Conservation (phyloP, 2,329 filamentous ascomycete genomes). For the Fusarium nematophilum region DNA sequence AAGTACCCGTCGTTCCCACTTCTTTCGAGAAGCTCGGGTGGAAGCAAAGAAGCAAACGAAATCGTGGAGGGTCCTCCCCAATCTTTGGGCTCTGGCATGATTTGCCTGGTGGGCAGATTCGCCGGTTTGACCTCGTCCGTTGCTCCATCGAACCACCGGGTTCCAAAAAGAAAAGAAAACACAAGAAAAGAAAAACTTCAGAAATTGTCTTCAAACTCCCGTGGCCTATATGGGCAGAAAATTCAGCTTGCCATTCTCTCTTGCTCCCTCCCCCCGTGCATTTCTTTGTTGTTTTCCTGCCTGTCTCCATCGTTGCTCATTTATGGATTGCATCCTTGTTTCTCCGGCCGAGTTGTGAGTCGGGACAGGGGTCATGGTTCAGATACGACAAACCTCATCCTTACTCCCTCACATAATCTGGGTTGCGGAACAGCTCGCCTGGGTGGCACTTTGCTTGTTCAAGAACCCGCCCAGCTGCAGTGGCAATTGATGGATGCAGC, state of each 20-base stretch:
- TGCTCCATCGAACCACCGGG: slow-evolving; percentile 25
- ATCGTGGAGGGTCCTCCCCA: slow-evolving; percentile 13
- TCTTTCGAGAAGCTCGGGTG: slow-evolving; percentile 39
- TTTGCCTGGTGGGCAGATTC: slow-evolving; percentile 16
- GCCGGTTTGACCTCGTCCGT: slow-evolving; percentile 13
- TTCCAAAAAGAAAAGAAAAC: slow-evolving; percentile 2
- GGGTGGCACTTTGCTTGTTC: slow-evolving; percentile 26
- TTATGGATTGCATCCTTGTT: slow-evolving; percentile 5
- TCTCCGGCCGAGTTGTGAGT: slow-evolving; percentile 13
- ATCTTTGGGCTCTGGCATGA: slow-evolving; percentile 22
- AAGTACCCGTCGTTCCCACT: slow-evolving; percentile 23
- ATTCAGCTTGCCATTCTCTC: neutral
- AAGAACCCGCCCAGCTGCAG: neutral
- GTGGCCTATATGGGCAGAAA: neutral
- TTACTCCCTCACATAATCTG: neutral
- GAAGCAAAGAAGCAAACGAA: slow-evolving; percentile 19
- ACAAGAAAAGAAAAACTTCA: neutral
- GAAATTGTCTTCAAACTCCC: neutral
- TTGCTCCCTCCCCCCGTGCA: neutral
- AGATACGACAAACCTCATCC: slow-evolving; percentile 19
- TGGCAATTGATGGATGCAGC: slow-evolving; percentile 1
- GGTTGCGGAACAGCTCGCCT: slow-evolving; percentile 4
- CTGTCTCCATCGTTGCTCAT: neutral
- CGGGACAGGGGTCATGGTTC: slow-evolving; percentile 30
- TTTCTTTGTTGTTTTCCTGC: neutral